Percentiles rank a stretch among this genome's conserved stretches.
Evolutionary conservation across 2,329 filamentous ascomycete genomes (phyloP).

Genomic region (Dactylellina cionopaga): DNA sequence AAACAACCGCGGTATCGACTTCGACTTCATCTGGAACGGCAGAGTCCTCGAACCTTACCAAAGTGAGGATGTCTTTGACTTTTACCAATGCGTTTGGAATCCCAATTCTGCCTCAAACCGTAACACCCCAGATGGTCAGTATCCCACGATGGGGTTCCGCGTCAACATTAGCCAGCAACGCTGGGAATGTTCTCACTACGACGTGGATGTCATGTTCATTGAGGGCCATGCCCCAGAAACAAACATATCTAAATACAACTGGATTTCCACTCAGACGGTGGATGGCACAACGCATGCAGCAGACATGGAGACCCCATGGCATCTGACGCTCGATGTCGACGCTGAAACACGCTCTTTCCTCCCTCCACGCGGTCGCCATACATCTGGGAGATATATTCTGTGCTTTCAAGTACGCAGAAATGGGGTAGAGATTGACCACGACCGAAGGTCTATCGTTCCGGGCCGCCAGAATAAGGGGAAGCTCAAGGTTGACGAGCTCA

Average conservation of each 20-base stretch:
- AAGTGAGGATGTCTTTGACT: not conserved
- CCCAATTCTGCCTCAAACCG: too few relatives aligned
- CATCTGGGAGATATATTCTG: too few relatives aligned
- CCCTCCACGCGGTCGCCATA: too few relatives aligned
- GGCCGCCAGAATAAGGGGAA: too few relatives aligned
- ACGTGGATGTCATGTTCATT: not conserved
- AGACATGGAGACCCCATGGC: conserved; percentile 19
- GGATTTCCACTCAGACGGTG: too few relatives aligned
- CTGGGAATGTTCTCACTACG: conserved; percentile 1
- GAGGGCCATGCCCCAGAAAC: not conserved
- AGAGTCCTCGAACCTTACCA: not conserved
- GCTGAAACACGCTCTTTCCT: too few relatives aligned
- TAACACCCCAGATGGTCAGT: too few relatives aligned
- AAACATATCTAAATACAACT: too few relatives aligned
- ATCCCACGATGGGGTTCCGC: not conserved
- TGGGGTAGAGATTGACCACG: too few relatives aligned
- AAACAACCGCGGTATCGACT: not conserved
- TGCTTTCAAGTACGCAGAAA: too few relatives aligned
- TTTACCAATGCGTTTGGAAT: not conserved
- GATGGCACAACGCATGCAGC: conserved; percentile 1
- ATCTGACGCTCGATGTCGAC: too few relatives aligned
- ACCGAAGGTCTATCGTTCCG: too few relatives aligned
- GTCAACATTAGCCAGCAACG: not conserved
- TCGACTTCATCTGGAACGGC: not conserved
- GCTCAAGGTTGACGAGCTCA: not conserved